A percentile compares a stretch with the other conserved stretches of the same genome.
These are phyloP conservation scores for Penicillium sp. DNA, from an alignment of 2,329 filamentous ascomycete species.

Conservation along the genomic window DNA sequence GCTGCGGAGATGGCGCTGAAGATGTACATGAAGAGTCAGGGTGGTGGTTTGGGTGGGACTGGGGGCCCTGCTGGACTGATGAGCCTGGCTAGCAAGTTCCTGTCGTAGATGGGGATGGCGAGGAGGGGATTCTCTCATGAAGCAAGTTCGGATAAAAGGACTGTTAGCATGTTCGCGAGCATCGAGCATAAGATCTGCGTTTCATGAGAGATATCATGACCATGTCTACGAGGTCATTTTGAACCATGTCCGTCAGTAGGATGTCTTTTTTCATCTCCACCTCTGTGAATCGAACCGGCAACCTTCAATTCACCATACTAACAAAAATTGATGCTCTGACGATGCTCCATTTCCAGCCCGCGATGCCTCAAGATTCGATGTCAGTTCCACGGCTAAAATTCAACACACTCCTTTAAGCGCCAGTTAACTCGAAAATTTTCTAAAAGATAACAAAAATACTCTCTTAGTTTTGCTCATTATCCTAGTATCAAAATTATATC, in stretches of 20 bases:
- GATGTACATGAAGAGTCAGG: conserved; percentile 83
- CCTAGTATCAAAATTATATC: too few relatives aligned
- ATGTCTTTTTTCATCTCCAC: background rate
- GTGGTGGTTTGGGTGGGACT: conserved; percentile 51
- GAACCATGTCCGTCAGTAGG: background rate
- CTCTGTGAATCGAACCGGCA: too few relatives aligned
- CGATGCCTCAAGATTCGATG: too few relatives aligned
- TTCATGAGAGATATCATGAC: background rate
- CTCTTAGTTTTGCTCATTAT: too few relatives aligned
- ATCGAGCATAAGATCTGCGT: background rate
- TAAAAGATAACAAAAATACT: too few relatives aligned
- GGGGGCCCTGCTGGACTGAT: conserved; percentile 56
- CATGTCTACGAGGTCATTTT: background rate
- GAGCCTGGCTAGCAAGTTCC: conserved; percentile 63
- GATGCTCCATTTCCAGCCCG: too few relatives aligned
- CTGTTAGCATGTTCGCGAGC: background rate
- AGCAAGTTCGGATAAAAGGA: background rate
- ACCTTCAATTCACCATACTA: too few relatives aligned
- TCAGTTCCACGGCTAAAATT: too few relatives aligned
- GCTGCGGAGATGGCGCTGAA: conserved; percentile 86
- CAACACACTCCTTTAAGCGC: too few relatives aligned
- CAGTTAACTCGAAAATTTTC: too few relatives aligned
- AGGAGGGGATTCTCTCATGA: background rate
- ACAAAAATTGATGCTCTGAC: too few relatives aligned
- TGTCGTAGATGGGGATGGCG: conserved; percentile 30